phyloP scores from a whole-genome alignment of 225 moss, liverwort and hornwort genomes.

The Anthoceros angustus region DNA sequence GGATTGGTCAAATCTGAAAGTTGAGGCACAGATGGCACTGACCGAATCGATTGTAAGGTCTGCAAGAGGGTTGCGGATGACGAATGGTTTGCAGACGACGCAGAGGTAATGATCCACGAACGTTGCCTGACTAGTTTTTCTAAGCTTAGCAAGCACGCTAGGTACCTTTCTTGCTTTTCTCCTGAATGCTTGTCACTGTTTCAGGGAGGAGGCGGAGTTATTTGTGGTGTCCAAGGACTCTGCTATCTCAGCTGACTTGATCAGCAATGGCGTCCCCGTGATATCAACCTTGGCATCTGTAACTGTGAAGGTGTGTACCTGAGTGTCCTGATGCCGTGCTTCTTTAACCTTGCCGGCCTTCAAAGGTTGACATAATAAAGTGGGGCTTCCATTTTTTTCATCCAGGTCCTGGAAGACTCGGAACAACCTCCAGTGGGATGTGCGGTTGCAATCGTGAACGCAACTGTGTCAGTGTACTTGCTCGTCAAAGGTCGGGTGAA shows the following conservation, averaged over 20 bases:
- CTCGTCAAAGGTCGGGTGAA: slow-evolving; percentile 52
- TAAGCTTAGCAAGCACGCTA: background rate
- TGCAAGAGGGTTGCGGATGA: slow-evolving; percentile 61
- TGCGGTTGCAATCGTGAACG: slow-evolving; percentile 61
- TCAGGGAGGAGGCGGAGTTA: slow-evolving; percentile 34
- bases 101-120: slow-evolving; percentile 31
- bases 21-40: slow-evolving; percentile 38
- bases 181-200: background rate
- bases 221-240: slow-evolving; percentile 46
- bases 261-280: slow-evolving; percentile 35
- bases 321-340: slow-evolving; percentile 5
- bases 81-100: slow-evolving; percentile 58
- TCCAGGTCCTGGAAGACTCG: slow-evolving; percentile 42
- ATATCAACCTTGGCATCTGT: slow-evolving; percentile 54
- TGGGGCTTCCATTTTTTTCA: background rate
- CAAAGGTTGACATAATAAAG: background rate
- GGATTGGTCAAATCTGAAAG: slow-evolving; percentile 44
- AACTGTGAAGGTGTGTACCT: slow-evolving; percentile 31
- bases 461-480: slow-evolving; percentile 50
- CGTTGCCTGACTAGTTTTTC: background rate
- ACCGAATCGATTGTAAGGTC: slow-evolving; percentile 49
- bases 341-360: background rate
- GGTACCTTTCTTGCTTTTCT: background rate
- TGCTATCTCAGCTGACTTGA: slow-evolving; percentile 18
- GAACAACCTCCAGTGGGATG: slow-evolving; percentile 45